A percentile compares a stretch with the other conserved stretches of the same genome.
These are phyloP conservation scores for Austroboletus festivus DNA, from an alignment of 768 basidiomycete genomes.

Conservation along the genomic window DNA sequence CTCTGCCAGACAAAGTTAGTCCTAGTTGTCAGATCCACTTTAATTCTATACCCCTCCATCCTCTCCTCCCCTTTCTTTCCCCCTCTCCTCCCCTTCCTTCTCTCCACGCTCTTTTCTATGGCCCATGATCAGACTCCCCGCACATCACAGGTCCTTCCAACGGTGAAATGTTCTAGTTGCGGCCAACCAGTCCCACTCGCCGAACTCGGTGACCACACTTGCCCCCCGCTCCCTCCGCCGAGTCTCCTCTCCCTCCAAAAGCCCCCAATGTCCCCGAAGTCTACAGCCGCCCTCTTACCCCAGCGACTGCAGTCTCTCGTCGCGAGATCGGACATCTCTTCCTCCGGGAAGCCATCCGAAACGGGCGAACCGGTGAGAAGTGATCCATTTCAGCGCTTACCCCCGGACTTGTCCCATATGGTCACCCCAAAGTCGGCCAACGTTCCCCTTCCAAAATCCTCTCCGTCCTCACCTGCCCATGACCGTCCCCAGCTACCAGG, in stretches of 20 bases:
- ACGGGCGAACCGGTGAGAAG: constrained; percentile 9
- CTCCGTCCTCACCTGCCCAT: neutral
- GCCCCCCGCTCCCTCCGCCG: constrained; percentile 50
- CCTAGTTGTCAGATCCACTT: constrained; percentile 11
- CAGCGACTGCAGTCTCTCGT: constrained; percentile 48
- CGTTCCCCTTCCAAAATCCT: constrained; percentile 5
- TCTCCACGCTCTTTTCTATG: constrained; percentile 26
- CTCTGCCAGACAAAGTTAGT: constrained; percentile 1
- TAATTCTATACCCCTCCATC: constrained; percentile 22
- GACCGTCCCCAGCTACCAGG: constrained; percentile 2
- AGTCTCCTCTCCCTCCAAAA: constrained; percentile 32
- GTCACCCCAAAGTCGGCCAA: constrained; percentile 3
- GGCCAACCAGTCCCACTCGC: constrained; percentile 63
- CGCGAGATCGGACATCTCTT: constrained; percentile 16
- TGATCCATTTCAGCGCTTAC: constrained; percentile 28
- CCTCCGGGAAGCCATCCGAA: constrained; percentile 10
- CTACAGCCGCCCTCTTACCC: constrained; percentile 46
- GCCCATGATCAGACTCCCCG: constrained; percentile 21
- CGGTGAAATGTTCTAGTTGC: constrained; percentile 85
- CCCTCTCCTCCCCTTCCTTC: constrained; percentile 1
- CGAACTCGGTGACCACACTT: constrained; percentile 77
- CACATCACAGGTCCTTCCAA: constrained; percentile 68
- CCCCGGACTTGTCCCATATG: constrained; percentile 22
- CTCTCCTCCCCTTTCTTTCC: neutral
- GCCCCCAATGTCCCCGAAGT: constrained; percentile 36